phyloP scores from a whole-genome alignment of 208 protist species.

The Angomonas desouzai region DNA sequence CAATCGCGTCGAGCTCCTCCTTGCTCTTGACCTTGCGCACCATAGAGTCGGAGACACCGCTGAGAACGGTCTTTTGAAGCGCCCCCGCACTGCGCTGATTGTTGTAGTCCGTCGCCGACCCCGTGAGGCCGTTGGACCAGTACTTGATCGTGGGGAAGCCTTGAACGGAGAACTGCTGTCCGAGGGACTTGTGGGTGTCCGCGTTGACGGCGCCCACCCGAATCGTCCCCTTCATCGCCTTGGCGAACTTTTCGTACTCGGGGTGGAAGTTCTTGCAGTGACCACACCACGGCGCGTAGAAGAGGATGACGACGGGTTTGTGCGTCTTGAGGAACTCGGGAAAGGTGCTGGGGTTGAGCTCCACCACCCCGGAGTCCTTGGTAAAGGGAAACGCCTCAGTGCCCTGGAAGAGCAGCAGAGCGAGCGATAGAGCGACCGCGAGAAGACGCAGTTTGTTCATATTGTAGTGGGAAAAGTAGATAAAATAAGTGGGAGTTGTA shows the following conservation, averaged over 20 bases:
- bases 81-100: constrained; percentile 54
- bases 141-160: constrained; percentile 94
- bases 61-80: constrained; percentile 56
- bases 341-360: constrained; percentile 67
- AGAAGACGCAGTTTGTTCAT: neutral
- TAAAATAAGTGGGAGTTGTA: too few species aligned
- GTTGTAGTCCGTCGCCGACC: constrained; percentile 60
- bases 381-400: constrained; percentile 55
- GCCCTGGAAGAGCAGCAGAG: constrained; percentile 11
- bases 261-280: constrained; percentile 93
- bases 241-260: constrained; percentile 82
- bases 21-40: constrained; percentile 30
- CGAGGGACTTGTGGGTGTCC: constrained; percentile 59
- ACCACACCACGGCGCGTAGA: constrained; percentile 96
- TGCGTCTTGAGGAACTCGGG: constrained; percentile 72
- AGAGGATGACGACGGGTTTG: constrained; percentile 89
- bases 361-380: constrained; percentile 49
- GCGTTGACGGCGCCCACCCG: constrained; percentile 86
- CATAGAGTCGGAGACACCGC: constrained; percentile 31
- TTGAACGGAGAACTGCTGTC: constrained; percentile 65
- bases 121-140: constrained; percentile 69
- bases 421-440: neutral
- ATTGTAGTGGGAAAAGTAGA: neutral
- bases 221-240: constrained; percentile 64
- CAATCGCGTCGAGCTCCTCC: constrained; percentile 24